phyloP scores from a whole-genome alignment of 2,329 filamentous ascomycete species.

The Bipolaris zeicola region DNA sequence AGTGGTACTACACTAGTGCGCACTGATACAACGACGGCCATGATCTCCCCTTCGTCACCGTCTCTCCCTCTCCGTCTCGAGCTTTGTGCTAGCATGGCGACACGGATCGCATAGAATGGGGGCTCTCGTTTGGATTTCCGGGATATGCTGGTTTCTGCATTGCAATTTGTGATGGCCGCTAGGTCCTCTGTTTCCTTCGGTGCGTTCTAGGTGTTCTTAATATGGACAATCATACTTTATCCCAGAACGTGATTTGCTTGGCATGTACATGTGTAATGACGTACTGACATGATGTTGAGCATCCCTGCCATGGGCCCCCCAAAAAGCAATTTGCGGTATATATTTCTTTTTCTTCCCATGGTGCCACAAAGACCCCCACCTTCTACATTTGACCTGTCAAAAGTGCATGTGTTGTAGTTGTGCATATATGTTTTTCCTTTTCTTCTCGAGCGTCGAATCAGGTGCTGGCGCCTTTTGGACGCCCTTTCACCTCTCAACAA shows the following conservation, averaged over 20 bases:
- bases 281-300: background rate
- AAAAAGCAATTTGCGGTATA: background rate
- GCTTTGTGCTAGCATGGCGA: constrained; percentile 37
- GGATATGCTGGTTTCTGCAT: constrained; percentile 30
- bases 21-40: constrained; percentile 31
- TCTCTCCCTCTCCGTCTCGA: constrained; percentile 24
- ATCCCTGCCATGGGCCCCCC: background rate
- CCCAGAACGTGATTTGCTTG: constrained; percentile 4
- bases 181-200: constrained; percentile 23
- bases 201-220: constrained; percentile 36
- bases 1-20: constrained; percentile 36
- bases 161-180: constrained; percentile 40
- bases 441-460: background rate
- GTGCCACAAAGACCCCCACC: background rate
- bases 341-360: background rate
- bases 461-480: background rate
- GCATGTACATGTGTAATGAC: constrained; percentile 3
- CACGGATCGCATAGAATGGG: constrained; percentile 30
- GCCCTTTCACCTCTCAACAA: background rate
- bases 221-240: constrained; percentile 32
- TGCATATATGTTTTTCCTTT: background rate
- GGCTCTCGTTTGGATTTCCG: constrained; percentile 40
- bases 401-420: background rate
- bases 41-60: constrained; percentile 24
- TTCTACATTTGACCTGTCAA: background rate